Percentiles rank a stretch among this genome's conserved stretches.
Evolutionary conservation across 495 filamentous ascomycete species (phyloP).

Genomic region (Lichenothelia convexa): DNA sequence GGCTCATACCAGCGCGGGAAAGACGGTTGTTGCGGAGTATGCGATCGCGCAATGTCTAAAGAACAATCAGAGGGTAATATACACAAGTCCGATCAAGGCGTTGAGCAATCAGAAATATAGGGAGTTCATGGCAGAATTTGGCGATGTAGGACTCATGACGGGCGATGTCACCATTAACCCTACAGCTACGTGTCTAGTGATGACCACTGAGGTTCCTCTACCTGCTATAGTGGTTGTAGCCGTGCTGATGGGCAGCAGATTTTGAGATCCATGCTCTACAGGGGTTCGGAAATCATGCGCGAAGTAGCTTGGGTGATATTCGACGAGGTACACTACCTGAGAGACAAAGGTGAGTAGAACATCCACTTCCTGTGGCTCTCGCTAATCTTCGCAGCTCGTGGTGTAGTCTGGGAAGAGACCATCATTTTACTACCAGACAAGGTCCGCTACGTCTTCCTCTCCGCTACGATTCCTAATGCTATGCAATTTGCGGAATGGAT

Average conservation of each 20-base stretch:
- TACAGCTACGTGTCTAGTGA: constrained; percentile 91
- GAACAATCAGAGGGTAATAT: constrained; percentile 93
- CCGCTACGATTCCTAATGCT: constrained; percentile 96
- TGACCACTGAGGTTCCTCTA: constrained; percentile 65
- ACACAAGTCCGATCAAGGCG: constrained; percentile 97
- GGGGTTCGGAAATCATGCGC: constrained; percentile 97
- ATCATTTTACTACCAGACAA: constrained; percentile 95
- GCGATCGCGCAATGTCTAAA: constrained; percentile 95
- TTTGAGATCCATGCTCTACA: constrained; percentile 93
- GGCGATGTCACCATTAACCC: constrained; percentile 99
- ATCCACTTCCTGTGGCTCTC: not conserved
- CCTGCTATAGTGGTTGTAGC: not conserved
- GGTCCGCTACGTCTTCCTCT: constrained; percentile 94
- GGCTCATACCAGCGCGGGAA: constrained; percentile 92
- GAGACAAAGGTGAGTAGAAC: constrained; percentile 45
- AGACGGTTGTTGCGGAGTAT: constrained; percentile 95
- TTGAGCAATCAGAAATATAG: constrained; percentile 96
- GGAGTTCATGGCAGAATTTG: constrained; percentile 89
- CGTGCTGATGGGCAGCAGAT: constrained; percentile 32
- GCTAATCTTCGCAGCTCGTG: constrained; percentile 35
- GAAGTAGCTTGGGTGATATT: constrained; percentile 97
- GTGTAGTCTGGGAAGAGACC: constrained; percentile 98
- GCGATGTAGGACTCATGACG: constrained; percentile 95
- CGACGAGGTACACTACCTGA: constrained; percentile 97
- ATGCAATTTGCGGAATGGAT: constrained; percentile 99